A percentile compares a stretch with the other conserved stretches of the same genome.
These are phyloP conservation scores for Cymbopogon flexuosus DNA, from an alignment of 202 grass and related monocot species.

Conservation along the genomic window DNA sequence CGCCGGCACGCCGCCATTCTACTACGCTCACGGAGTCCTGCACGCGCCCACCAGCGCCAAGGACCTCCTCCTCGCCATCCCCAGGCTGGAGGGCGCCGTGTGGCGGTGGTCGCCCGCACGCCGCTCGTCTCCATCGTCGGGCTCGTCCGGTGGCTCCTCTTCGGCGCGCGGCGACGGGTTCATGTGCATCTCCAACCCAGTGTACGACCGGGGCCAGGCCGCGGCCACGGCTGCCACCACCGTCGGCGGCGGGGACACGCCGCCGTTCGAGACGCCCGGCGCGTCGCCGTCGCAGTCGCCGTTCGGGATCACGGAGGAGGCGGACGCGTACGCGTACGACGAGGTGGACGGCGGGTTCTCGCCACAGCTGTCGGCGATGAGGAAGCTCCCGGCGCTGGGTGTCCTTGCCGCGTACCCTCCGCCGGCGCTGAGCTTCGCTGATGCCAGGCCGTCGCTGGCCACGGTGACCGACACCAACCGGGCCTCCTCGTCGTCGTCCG, in stretches of 20 bases:
- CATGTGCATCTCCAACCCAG: conserved; percentile 76
- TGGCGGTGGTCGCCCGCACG: conserved; percentile 39
- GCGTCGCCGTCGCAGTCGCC: conserved; percentile 57
- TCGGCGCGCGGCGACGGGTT: conserved; percentile 33
- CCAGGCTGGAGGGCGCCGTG: conserved; percentile 60
- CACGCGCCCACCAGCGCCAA: conserved; percentile 49
- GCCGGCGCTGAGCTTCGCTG: conserved; percentile 4
- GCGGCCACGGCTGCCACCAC: not conserved
- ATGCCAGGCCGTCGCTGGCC: conserved; percentile 21
- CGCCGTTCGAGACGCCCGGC: conserved; percentile 56
- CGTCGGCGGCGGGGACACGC: conserved; percentile 6
- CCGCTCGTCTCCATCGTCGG: conserved; percentile 23
- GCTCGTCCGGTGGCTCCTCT: not conserved
- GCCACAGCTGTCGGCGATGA: conserved; percentile 52
- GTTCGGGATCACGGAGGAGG: conserved; percentile 41
- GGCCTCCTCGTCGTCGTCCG: conserved; percentile 47
- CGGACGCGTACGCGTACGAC: not conserved
- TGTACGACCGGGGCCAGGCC: conserved; percentile 42
- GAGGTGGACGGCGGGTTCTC: conserved; percentile 38
- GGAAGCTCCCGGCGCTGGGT: conserved; percentile 47
- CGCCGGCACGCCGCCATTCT: conserved; percentile 48
- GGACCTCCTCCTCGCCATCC: conserved; percentile 66
- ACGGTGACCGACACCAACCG: conserved; percentile 45
- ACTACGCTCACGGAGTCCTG: conserved; percentile 75
- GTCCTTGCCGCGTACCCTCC: conserved; percentile 19